phyloP scores from a whole-genome alignment of 2,329 filamentous ascomycete genomes.

The Colletotrichum tropicale region DNA sequence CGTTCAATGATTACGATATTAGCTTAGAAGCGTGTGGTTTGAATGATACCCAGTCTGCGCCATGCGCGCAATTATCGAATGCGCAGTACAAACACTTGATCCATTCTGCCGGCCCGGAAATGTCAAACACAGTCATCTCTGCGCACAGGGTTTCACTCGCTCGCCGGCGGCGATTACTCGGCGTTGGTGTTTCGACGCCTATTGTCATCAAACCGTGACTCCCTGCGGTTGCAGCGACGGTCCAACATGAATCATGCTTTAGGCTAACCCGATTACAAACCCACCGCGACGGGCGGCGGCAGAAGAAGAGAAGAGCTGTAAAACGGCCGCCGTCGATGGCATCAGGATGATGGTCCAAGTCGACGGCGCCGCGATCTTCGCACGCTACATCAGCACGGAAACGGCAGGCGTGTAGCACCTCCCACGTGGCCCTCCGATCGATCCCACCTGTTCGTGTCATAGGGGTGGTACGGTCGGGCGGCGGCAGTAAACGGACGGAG shows the following conservation, averaged over 20 bases:
- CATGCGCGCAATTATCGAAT: not conserved
- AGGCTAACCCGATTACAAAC: not conserved
- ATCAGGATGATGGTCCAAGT: not conserved
- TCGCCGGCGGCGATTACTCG: slow-evolving; percentile 17
- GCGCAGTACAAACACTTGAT: not conserved
- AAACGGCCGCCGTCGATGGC: not conserved
- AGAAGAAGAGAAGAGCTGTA: not conserved
- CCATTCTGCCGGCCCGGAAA: not conserved
- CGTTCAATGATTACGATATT: not conserved
- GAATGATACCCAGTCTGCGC: slow-evolving; percentile 4
- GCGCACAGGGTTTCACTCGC: slow-evolving; percentile 25
- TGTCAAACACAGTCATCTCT: not conserved
- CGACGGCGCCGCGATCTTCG: not conserved
- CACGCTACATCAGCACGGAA: not conserved
- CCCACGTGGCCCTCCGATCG: slow-evolving; percentile 9
- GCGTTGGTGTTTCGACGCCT: not conserved
- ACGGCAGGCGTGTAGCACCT: not conserved
- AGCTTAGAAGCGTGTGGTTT: not conserved
- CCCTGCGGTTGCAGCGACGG: not conserved
- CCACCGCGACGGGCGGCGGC: not conserved
- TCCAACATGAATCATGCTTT: not conserved
- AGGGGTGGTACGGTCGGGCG: not conserved
- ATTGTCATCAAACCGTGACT: not conserved
- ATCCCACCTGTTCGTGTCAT: slow-evolving; percentile 13
- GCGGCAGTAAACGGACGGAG: not conserved